phyloP scores from a whole-genome alignment of 768 basidiomycete genomes.

The Kwoniella pini region DNA sequence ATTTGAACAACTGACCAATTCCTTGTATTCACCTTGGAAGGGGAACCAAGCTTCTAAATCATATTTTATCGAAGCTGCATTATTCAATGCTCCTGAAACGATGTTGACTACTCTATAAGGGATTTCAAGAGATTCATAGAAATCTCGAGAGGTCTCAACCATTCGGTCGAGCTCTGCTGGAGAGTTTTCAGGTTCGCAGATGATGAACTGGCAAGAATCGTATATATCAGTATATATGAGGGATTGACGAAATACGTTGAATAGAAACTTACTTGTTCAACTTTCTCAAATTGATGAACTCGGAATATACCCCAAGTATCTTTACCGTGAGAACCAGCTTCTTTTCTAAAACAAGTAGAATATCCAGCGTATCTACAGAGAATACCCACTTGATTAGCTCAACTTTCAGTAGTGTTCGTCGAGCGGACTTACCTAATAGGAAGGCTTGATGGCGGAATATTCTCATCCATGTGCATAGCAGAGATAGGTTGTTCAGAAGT shows the following conservation, averaged over 20 bases:
- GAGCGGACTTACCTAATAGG: slow-evolving; percentile 69
- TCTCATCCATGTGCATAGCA: slow-evolving; percentile 90
- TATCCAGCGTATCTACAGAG: slow-evolving; percentile 58
- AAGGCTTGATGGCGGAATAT: slow-evolving; percentile 92
- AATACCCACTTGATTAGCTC: background rate
- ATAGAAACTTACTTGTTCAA: slow-evolving; percentile 64
- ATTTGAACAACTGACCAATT: slow-evolving; percentile 95
- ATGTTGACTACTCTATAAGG: slow-evolving; percentile 92
- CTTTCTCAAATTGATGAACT: slow-evolving; percentile 99
- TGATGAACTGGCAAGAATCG: slow-evolving; percentile 73
- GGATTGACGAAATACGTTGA: background rate
- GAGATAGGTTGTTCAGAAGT: slow-evolving; percentile 99
- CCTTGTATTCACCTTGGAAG: slow-evolving; percentile 93
- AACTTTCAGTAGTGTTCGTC: background rate
- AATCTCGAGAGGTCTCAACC: slow-evolving; percentile 84
- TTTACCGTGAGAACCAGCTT: slow-evolving; percentile 93
- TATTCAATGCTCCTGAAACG: slow-evolving; percentile 93
- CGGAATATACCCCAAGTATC: slow-evolving; percentile 99
- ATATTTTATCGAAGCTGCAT: slow-evolving; percentile 95
- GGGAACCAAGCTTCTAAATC: slow-evolving; percentile 99
- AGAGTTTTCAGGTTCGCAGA: slow-evolving; percentile 91
- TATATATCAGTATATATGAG: background rate
- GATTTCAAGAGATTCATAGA: slow-evolving; percentile 91
- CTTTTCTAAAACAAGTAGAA: slow-evolving; percentile 95
- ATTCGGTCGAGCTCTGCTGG: slow-evolving; percentile 92